Base-by-base conservation (phyloP, 495 filamentous ascomycete species). In the Jackrogersella multiformis region DNA sequence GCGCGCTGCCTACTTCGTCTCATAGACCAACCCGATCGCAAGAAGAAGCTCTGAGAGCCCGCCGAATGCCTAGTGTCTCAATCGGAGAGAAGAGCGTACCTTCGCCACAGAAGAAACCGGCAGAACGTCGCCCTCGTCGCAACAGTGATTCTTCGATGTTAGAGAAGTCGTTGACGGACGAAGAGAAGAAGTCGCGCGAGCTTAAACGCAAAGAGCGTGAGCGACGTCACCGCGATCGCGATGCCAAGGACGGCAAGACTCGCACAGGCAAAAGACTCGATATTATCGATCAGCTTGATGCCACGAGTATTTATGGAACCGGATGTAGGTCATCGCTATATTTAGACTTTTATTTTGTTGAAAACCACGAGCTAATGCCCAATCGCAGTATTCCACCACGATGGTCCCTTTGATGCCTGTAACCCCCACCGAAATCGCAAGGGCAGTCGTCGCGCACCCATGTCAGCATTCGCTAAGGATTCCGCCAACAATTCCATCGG, bases 391-490 rank as follows among this genome's bases (percentile, higher is more conserved):
- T 97, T 99, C 78, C 96, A 99, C 64, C 96, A 99, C 74, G 96
- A 99, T 74, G 96, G 96, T 21, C 96, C 96, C 7, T 99, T 97
- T 70, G 96, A 99, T 79, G 96, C 96, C 13, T 95, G 93, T 78
- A 97, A 97, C 69, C 94, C 96, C 5, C 90, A 95, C 76, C 91
- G 96, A 61, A 99, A 99, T 75, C 88, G 92, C 48, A 92, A 91
- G 70, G 91, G 90, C 52, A 85, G 89, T 64, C 86, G 88, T 57
- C 88, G 90, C 26, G 93, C 95, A 10, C 96, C 96, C 2, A 97
- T 99, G 92, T 89, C 97, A 74, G 96, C 96, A 5, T 99, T 98
- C 78, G 93, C 96, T 16, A 88, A 90, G 63, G 92, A 89, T 66
- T 97, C 92, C 8, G 83, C 88, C 57, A 99, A 99, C 80, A 98